Base-by-base conservation (phyloP, 2,329 filamentous ascomycete genomes). In the Hypomyces perniciosus region DNA sequence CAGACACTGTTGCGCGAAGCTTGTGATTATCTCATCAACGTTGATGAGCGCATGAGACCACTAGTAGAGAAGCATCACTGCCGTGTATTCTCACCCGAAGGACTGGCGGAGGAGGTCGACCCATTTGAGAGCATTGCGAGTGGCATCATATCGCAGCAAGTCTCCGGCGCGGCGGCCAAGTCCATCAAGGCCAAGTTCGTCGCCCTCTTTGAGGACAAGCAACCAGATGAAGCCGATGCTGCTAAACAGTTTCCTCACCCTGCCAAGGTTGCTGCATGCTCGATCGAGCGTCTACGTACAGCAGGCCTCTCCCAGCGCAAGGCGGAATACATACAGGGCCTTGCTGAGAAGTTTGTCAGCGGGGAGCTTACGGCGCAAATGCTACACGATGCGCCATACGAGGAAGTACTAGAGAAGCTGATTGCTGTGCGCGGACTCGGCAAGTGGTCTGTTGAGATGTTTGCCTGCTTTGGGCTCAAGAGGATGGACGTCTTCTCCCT, bases 371-470 rank as follows among this genome's bases (percentile, higher is more conserved):
- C 80, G 41, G 85, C 89, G 8, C 71, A 79, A 56, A 84, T 93
- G 76, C 78, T 97, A 20, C 80, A 88, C 47, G 80, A 82, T 34
- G 90, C 89, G 2, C 80, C 83, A 5, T 93, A 99, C 65, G 91
- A 95, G 46, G 88, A 95, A 59, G 79, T 99, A 6, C 76, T 96
- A 56, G 81, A 87, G 67, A 85, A 80, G 65, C 75, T 99, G 44
- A 89, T 87, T 44, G 88, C 90, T 1, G 90, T 99, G 5, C 79
- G 92, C 8, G 93, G 93, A 0, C 71, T 97, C 45, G 93, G 93
- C 0, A 79, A 78, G 48, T 97, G 93, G 93, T 91, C 85, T 44
- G 90, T 95, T 10, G 91, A 96, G 74, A 97, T 99, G 93, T 99
- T 99, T 74, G 89, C 91, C 45, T 90, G 88, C 68, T 97, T 99